Percentiles rank a stretch among this genome's conserved stretches.
These are phyloP conservation scores for Cryphonectria carpinicola DNA, from an alignment of 2,329 filamentous ascomycete genomes.

Conservation along the genomic window DNA sequence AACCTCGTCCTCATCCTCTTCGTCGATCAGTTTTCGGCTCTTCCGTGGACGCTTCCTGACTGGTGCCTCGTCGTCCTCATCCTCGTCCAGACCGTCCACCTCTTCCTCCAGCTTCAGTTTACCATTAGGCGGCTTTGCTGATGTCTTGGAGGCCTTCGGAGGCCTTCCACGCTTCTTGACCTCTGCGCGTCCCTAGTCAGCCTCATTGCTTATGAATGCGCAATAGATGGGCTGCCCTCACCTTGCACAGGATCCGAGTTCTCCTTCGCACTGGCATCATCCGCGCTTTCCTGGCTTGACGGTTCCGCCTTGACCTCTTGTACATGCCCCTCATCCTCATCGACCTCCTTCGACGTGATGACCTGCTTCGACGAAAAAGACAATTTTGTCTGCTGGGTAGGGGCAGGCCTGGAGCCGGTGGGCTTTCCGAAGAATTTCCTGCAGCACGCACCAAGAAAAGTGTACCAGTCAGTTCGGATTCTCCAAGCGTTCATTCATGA, in stretches of 20 bases:
- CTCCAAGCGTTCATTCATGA: not conserved
- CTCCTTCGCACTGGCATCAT: slow-evolving; percentile 40
- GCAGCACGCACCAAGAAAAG: not conserved
- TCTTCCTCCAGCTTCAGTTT: slow-evolving; percentile 43
- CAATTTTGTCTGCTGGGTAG: slow-evolving; percentile 77
- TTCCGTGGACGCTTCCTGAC: slow-evolving; percentile 61
- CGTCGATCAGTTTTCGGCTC: slow-evolving; percentile 52
- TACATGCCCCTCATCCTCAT: slow-evolving; percentile 25
- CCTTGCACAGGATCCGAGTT: slow-evolving; percentile 45
- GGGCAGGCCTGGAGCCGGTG: slow-evolving; percentile 61
- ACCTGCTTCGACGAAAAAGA: slow-evolving; percentile 68
- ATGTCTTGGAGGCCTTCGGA: slow-evolving; percentile 28
- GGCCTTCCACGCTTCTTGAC: slow-evolving; percentile 51
- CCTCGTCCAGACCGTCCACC: slow-evolving; percentile 53
- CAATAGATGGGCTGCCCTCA: slow-evolving; percentile 31
- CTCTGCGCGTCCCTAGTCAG: slow-evolving; percentile 36
- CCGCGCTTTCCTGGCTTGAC: slow-evolving; percentile 31
- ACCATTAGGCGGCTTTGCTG: slow-evolving; percentile 35
- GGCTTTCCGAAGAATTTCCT: slow-evolving; percentile 81
- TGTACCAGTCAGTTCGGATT: not conserved
- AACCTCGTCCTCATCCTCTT: slow-evolving; percentile 54
- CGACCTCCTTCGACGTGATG: slow-evolving; percentile 43
- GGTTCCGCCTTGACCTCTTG: slow-evolving; percentile 34
- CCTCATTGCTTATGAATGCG: not conserved
- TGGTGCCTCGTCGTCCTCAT: slow-evolving; percentile 57